Evolutionary conservation across 140 eudicot genomes (phyloP), one percentile per base, ranked within the genome.

Genomic region (Bidens hawaiensis): DNA sequence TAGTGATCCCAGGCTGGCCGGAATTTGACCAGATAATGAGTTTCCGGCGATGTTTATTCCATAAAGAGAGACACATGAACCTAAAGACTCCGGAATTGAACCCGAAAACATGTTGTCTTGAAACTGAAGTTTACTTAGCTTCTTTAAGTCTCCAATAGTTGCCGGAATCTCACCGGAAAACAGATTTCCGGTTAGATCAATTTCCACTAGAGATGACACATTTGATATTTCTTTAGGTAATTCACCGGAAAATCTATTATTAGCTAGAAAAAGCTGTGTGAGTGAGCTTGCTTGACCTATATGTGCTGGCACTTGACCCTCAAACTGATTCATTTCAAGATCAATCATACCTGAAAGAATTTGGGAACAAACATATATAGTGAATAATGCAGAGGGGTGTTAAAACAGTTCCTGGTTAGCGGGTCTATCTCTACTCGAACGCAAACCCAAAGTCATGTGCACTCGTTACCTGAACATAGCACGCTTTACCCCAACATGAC

Each of bases 161-260:
- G 65, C 27, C 1, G 96, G 96, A 27, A 88, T 75, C 42, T 59
- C 58, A 50, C 96, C 94, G 1, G 87, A 51, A 63, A 88, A 84
- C 60, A 67, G 50, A 76, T 87, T 81, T 7, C 70, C 70, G 27
- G 53, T 57, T 58, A 73, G 41, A 23, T 82, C 75, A 26, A 79
- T 57, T 61, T 74, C 81, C 71, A 79, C 89, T 64, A 85, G 36
- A 23, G 84, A 71, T 2, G 82, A 27, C 16, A 64, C 83, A 9
- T 75, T 78, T 2, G 89, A 57, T 45, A 88, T 73, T 22, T 54
- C 71, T 61, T 0, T 45, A 0, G 94, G 96, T 12, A 88, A 27
- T 26, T 71, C 70, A 46, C 96, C 94, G 27, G 87, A 79, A 68
- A 88, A 85, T 30, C 49, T 69, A 62, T 85, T 85, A 49, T 77